Evolutionary conservation across 2,329 filamentous ascomycete species (phyloP).

Genomic region (Xylaria polymorpha): DNA sequence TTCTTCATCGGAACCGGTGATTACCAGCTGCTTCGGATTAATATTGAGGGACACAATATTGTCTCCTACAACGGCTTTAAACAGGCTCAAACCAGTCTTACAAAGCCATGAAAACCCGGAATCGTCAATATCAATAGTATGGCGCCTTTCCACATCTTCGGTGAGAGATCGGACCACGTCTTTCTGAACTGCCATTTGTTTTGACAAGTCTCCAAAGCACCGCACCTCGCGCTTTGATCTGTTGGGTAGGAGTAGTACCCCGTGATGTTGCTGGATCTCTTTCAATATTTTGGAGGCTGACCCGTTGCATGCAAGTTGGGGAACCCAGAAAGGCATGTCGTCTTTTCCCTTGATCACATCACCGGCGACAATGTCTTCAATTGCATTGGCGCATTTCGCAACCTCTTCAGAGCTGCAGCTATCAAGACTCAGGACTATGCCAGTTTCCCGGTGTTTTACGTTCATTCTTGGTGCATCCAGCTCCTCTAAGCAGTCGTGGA

Average conservation of each 20-base stretch:
- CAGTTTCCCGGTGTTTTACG: not conserved
- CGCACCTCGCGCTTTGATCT: constrained; percentile 32
- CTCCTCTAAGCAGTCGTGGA: constrained; percentile 11
- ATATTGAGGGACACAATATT: constrained; percentile 21
- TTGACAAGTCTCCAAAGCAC: constrained; percentile 25
- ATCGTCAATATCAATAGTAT: constrained; percentile 25
- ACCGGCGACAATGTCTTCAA: constrained; percentile 30
- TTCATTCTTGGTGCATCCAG: constrained; percentile 7
- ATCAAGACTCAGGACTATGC: constrained; percentile 23
- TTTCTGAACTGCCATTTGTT: constrained; percentile 19
- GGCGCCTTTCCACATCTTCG: not conserved
- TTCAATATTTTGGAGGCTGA: constrained; percentile 21
- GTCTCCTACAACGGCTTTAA: constrained; percentile 18
- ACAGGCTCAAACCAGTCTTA: constrained; percentile 6
- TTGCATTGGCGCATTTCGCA: constrained; percentile 22
- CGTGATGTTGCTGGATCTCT: constrained; percentile 25
- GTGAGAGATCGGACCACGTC: constrained; percentile 21
- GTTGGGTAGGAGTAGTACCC: constrained; percentile 25
- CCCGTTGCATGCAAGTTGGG: constrained; percentile 28
- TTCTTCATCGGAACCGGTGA: constrained; percentile 30
- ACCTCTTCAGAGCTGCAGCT: constrained; percentile 20
- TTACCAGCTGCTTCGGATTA: constrained; percentile 26
- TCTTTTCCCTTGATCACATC: constrained; percentile 21
- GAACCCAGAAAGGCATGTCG: constrained; percentile 27
- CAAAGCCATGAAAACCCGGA: constrained; percentile 24